Conservation (phyloP, 306 rosid genomes). For the Pterocarpus macrocarpus region DNA sequence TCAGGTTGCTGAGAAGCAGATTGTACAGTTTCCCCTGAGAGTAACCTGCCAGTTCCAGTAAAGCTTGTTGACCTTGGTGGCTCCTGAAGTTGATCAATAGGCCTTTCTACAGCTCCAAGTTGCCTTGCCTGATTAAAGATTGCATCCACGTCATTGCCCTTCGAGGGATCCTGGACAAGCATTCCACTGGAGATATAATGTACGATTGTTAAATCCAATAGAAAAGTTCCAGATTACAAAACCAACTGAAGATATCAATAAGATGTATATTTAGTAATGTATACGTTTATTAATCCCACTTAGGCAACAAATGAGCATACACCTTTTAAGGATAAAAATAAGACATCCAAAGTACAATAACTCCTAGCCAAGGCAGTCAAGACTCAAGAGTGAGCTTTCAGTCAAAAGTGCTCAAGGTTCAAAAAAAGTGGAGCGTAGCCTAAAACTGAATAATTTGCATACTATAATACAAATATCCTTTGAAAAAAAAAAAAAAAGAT, state of each 20-base stretch:
- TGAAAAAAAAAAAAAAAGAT: not conserved
- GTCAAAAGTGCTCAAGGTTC: not conserved
- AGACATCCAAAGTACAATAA: slow-evolving; percentile 18
- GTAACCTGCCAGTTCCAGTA: slow-evolving; percentile 83
- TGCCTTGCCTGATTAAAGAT: slow-evolving; percentile 78
- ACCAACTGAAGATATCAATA: slow-evolving; percentile 12
- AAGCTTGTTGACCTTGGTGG: slow-evolving; percentile 76
- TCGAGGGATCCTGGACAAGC: slow-evolving; percentile 89
- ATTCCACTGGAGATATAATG: slow-evolving; percentile 69
- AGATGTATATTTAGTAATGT: not conserved
- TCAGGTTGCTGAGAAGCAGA: slow-evolving; percentile 75
- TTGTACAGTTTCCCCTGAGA: slow-evolving; percentile 70
- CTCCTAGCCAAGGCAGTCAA: not conserved
- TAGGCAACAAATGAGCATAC: slow-evolving; percentile 1
- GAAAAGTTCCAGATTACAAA: not conserved
- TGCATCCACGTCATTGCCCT: slow-evolving; percentile 74
- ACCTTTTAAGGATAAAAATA: not conserved
- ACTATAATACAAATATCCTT: not conserved
- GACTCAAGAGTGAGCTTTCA: not conserved
- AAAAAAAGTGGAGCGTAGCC: not conserved
- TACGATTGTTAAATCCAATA: slow-evolving; percentile 19
- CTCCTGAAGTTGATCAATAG: slow-evolving; percentile 60
- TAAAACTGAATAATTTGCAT: not conserved
- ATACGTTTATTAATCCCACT: not conserved
- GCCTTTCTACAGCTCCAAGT: slow-evolving; percentile 77